Evolutionary conservation across 352 stramenopile genomes (phyloP), one percentile per base, ranked within the genome.

Genomic region (Pythium vanterpoolii): DNA sequence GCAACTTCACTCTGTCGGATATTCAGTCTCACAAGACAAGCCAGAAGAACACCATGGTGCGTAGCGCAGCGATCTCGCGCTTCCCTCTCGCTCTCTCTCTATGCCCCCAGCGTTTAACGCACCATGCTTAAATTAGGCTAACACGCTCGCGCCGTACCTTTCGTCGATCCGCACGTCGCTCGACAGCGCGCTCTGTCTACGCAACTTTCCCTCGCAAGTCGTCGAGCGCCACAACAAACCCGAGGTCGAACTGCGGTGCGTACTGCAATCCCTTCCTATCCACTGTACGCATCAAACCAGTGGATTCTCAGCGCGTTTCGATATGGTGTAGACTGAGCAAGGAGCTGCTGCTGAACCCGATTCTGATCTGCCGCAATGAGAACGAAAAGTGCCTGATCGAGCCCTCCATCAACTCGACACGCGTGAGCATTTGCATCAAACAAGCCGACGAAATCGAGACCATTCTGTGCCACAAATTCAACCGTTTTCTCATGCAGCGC

Each of bases 221-320:
- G 90, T 98, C 44, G 95, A 98, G 78, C 85, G 95, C 58, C 95
- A 98, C 76, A 98, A 98, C 79, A 98, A 98, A 61, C 95, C 95
- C 9, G 95, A 98, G 71, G 80, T 98, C 30, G 94, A 98, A 66
- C 70, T 97, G 42, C 80, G 83, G 87, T 95, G 66, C 60, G 76
- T 74, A n/a, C 14, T 1, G n/a, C n/a, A 8, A 8, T n/a, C 9
- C 18, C 24, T 14, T 14, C 16, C 33, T 38, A 9, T 36, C 31
- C 31, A 9, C 33, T 14, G 10, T 14, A 38, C 5, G 11, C 33
- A 34, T 38, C 6, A n/a, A n/a, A n/a, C n/a, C n/a, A n/a, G n/a
- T n/a, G n/a, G n/a, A n/a, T n/a, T n/a, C n/a, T 21, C 14, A 24
- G 1, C 19, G 36, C 18, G n/a, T 52, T 30, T 26, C 7, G 6